These are phyloP conservation scores for Parafenestella ontariensis DNA, from an alignment of 2,329 filamentous ascomycete genomes.

Conservation along the genomic window DNA sequence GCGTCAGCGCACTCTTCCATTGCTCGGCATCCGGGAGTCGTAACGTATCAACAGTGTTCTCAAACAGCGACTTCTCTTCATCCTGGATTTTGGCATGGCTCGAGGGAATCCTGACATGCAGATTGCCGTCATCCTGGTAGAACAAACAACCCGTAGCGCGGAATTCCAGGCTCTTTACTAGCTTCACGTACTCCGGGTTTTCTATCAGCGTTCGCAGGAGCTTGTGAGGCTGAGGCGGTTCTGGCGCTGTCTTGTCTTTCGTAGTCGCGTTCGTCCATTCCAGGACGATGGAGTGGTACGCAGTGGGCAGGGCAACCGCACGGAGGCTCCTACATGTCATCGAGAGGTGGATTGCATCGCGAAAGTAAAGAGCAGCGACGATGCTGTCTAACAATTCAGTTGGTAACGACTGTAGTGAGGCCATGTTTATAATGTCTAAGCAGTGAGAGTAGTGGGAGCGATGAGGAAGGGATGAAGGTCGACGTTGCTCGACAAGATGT, in stretches of 20 bases:
- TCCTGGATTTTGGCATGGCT: neutral
- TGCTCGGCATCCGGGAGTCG: neutral
- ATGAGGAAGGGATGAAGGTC: neutral
- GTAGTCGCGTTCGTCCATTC: neutral
- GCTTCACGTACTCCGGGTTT: neutral
- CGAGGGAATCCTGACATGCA: neutral
- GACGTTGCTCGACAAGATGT: neutral
- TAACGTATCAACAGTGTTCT: neutral
- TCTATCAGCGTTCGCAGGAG: neutral
- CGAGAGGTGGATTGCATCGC: neutral
- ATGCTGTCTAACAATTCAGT: conserved; percentile 3
- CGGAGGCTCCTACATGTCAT: conserved; percentile 1
- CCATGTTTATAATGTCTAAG: neutral
- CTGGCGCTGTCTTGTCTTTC: neutral
- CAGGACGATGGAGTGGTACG: neutral
- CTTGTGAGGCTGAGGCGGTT: neutral
- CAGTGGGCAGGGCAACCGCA: neutral
- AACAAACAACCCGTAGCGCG: neutral
- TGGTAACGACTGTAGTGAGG: neutral
- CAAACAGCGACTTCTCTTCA: neutral
- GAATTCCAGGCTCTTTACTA: neutral
- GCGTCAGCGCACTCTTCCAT: too few species aligned
- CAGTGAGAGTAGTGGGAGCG: neutral
- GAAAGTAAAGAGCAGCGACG: neutral
- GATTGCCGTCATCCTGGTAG: neutral